Evolutionary conservation across 2,329 filamentous ascomycete genomes (phyloP).

Genomic region (Neurospora sp.): DNA sequence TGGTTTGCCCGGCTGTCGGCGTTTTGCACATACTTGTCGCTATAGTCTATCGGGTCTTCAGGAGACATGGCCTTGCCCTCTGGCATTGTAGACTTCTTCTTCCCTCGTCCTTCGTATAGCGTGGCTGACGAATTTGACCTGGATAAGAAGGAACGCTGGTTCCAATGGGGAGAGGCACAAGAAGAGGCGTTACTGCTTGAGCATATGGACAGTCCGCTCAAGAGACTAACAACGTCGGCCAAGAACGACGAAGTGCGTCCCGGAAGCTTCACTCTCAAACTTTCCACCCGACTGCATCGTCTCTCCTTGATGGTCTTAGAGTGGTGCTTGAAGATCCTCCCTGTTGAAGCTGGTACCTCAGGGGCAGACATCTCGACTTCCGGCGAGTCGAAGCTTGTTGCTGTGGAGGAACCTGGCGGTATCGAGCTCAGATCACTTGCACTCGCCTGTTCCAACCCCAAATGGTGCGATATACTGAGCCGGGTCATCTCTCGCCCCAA

Average conservation of each 20-base stretch:
- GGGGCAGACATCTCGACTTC: neutral
- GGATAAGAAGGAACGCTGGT: neutral
- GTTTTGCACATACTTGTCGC: neutral
- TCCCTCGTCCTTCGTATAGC: neutral
- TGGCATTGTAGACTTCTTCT: neutral
- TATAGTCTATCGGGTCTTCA: neutral
- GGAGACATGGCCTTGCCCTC: neutral
- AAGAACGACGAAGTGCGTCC: constrained; percentile 10
- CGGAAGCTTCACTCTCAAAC: constrained; percentile 5
- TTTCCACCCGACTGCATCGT: neutral
- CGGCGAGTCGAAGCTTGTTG: neutral
- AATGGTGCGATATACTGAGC: neutral
- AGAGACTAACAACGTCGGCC: constrained; percentile 6
- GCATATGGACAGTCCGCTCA: constrained; percentile 7
- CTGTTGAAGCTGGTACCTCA: neutral
- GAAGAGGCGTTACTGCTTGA: constrained; percentile 4
- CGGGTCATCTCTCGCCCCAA: neutral
- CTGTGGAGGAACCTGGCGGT: neutral
- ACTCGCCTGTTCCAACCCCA: neutral
- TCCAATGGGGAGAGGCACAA: neutral
- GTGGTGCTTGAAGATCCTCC: neutral
- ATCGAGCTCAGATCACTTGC: neutral
- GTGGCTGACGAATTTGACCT: neutral
- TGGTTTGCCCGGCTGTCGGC: constrained; percentile 7
- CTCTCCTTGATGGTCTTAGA: neutral